A percentile compares a stretch with the other conserved stretches of the same genome.
Evolutionary conservation across 1,284 basidiomycete genomes (phyloP).

Genomic region (Leccinum fallax): DNA sequence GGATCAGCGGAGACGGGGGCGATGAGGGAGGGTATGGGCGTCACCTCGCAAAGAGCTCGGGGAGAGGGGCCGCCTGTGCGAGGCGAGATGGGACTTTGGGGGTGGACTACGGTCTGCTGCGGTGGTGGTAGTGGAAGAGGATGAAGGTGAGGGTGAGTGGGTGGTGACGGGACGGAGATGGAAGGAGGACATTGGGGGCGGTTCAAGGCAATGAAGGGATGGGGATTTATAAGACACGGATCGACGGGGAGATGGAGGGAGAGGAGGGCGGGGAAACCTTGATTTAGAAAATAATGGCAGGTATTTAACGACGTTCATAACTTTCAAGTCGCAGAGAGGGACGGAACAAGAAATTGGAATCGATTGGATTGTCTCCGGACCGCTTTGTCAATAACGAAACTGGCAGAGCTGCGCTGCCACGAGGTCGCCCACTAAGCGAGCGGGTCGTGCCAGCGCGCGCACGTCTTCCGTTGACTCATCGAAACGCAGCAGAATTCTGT

Average conservation of each 20-base stretch:
- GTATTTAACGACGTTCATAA: slow-evolving; percentile 1
- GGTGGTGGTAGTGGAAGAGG: slow-evolving; percentile 28
- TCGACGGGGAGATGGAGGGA: slow-evolving; percentile 18
- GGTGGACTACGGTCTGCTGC: slow-evolving; percentile 30
- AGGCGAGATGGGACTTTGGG: slow-evolving; percentile 18
- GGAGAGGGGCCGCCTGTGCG: slow-evolving; percentile 41
- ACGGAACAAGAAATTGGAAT: slow-evolving; percentile 17
- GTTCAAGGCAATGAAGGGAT: not conserved
- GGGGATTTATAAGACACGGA: slow-evolving; percentile 26
- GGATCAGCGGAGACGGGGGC: slow-evolving; percentile 2
- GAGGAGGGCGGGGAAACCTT: slow-evolving; percentile 14
- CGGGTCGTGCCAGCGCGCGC: slow-evolving; percentile 18
- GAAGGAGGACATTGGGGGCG: slow-evolving; percentile 41
- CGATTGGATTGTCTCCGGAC: slow-evolving; percentile 21
- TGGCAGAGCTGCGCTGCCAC: slow-evolving; percentile 25
- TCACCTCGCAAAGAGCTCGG: slow-evolving; percentile 57
- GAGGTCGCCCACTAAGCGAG: slow-evolving; percentile 28
- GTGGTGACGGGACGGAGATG: slow-evolving; percentile 49
- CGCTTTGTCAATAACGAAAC: slow-evolving; percentile 23
- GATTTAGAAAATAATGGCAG: slow-evolving; percentile 6
- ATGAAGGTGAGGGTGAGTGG: slow-evolving; percentile 34
- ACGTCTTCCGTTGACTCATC: slow-evolving; percentile 23
- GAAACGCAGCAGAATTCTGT: slow-evolving; percentile 17
- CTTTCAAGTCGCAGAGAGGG: slow-evolving; percentile 6
- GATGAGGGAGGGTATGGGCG: slow-evolving; percentile 10